A percentile compares a stretch with the other conserved stretches of the same genome.
phyloP scores from a whole-genome alignment of 108 stramenopile genomes.

The Chaetoceros tenuissimus region DNA sequence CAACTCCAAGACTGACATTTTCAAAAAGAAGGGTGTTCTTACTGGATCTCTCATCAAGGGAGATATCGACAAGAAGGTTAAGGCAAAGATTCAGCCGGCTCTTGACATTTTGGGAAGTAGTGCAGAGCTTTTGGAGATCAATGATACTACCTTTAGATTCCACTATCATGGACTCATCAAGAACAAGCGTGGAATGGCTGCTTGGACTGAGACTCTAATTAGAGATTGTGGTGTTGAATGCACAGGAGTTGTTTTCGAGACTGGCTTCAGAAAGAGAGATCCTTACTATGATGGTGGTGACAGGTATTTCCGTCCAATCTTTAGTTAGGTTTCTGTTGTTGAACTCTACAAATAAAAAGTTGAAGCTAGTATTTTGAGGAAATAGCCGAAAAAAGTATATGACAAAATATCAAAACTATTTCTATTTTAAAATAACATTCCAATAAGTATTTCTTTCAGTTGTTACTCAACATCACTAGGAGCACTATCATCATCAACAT shows the following conservation, averaged over 20 bases:
- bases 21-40: constrained; percentile 49
- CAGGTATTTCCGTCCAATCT: constrained; percentile 57
- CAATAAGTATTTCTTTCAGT: too few relatives aligned
- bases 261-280: constrained; percentile 73
- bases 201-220: constrained; percentile 62
- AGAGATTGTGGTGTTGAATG: constrained; percentile 71
- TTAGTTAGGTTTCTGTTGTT: too few relatives aligned
- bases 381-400: too few relatives aligned
- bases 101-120: constrained; percentile 57
- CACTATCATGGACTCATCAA: constrained; percentile 81
- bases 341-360: too few relatives aligned
- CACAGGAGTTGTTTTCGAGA: constrained; percentile 78
- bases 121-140: constrained; percentile 66
- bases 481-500: too few relatives aligned
- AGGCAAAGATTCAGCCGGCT: constrained; percentile 64
- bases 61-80: constrained; percentile 35
- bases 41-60: constrained; percentile 64
- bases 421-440: too few relatives aligned
- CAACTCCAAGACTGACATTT: constrained; percentile 33
- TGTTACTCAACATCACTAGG: too few relatives aligned
- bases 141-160: constrained; percentile 71
- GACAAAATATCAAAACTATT: too few relatives aligned
- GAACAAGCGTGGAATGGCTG: constrained; percentile 72
- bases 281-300: constrained; percentile 68
- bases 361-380: too few relatives aligned